phyloP scores from a whole-genome alignment of 768 basidiomycete genomes.

The Astraeus odoratus region DNA sequence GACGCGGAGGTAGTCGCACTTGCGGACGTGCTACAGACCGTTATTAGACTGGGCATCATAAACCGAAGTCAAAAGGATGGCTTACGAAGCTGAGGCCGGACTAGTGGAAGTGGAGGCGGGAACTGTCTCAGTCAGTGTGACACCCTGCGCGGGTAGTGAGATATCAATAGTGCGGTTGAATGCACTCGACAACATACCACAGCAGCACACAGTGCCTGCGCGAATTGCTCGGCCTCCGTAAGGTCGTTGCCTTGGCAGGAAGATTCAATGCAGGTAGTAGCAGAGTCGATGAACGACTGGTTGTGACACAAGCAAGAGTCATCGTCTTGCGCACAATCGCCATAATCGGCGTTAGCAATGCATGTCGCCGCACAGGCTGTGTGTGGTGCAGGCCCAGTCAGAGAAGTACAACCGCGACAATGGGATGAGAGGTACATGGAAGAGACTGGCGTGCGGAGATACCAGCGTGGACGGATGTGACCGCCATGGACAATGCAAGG shows the following conservation, averaged over 20 bases:
- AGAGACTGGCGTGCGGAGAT: conserved; percentile 15
- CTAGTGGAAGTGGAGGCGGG: conserved; percentile 18
- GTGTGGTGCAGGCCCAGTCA: neutral
- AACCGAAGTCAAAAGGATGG: neutral
- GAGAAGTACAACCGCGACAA: neutral
- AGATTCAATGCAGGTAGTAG: conserved; percentile 41
- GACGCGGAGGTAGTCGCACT: conserved; percentile 5
- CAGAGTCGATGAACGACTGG: conserved; percentile 36
- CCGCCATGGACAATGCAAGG: conserved; percentile 8
- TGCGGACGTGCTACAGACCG: neutral
- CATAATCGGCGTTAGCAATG: conserved; percentile 36
- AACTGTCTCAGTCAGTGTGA: conserved; percentile 37
- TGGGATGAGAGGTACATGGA: conserved; percentile 15
- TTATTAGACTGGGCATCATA: neutral
- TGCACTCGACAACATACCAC: conserved; percentile 37
- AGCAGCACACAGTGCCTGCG: conserved; percentile 37
- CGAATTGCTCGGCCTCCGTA: conserved; percentile 31
- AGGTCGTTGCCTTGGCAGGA: conserved; percentile 46
- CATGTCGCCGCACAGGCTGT: conserved; percentile 50
- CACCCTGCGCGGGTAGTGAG: conserved; percentile 34
- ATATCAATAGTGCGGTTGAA: neutral
- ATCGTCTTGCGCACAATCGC: conserved; percentile 42
- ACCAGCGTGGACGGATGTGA: conserved; percentile 13
- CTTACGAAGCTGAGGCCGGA: conserved; percentile 10
- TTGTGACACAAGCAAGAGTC: conserved; percentile 52